Evolutionary conservation across 202 grass and related monocot genomes (phyloP).

Genomic region (Setaria italica): DNA sequence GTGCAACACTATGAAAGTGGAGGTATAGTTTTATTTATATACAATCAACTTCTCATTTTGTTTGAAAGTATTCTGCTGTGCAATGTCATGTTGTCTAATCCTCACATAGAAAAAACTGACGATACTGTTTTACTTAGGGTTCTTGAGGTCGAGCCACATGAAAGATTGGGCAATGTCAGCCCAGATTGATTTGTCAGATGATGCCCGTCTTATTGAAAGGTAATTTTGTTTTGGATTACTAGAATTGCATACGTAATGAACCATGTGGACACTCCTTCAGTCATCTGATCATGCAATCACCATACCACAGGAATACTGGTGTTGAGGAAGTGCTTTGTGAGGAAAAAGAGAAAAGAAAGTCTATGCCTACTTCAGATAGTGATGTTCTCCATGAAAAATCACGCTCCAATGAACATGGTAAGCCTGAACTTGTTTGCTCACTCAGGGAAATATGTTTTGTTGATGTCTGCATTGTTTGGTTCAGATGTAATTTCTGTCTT

Average conservation of each 20-base stretch:
- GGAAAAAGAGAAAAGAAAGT: conserved; percentile 30
- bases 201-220: conserved; percentile 26
- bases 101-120: conserved; percentile 28
- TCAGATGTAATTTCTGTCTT: neutral
- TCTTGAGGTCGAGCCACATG: neutral
- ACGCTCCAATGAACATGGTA: conserved; percentile 33
- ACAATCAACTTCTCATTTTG: neutral
- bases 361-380: conserved; percentile 21
- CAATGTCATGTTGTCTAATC: neutral
- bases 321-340: neutral
- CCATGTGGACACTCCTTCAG: neutral
- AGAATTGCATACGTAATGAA: conserved; percentile 22
- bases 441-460: neutral
- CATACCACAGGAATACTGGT: conserved; percentile 36
- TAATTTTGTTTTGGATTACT: conserved; percentile 18
- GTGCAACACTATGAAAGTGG: conserved; percentile 27
- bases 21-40: conserved; percentile 33
- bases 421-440: conserved; percentile 22
- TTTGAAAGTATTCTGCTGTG: neutral
- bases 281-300: conserved; percentile 27
- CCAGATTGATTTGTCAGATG: conserved; percentile 17
- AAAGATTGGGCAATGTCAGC: conserved; percentile 11
- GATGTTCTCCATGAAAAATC: conserved; percentile 2
- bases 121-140: conserved; percentile 12
- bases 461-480: neutral